Conservation (phyloP, 2,329 filamentous ascomycete species). For the Aphanoascus verrucosus region DNA sequence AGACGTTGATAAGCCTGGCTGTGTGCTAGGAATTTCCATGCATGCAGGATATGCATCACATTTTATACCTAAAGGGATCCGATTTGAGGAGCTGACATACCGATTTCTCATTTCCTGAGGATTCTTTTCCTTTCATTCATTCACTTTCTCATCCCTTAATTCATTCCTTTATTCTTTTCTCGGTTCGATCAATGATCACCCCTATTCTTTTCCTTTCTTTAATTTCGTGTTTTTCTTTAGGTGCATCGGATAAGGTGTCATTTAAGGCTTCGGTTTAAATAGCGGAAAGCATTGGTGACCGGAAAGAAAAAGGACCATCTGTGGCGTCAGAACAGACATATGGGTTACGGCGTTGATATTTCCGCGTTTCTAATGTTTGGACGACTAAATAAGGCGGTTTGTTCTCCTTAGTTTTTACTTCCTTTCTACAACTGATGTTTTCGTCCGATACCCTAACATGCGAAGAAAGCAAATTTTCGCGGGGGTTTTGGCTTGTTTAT, state of each 20-base stretch:
- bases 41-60: background rate
- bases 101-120: background rate
- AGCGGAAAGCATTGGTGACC: background rate
- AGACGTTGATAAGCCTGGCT: constrained; percentile 7
- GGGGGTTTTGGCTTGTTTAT: background rate
- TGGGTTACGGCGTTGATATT: background rate
- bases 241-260: constrained; percentile 10
- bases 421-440: background rate
- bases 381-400: background rate
- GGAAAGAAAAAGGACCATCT: background rate
- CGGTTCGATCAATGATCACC: too few species aligned
- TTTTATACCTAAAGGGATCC: background rate
- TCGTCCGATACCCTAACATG: background rate
- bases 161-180: background rate
- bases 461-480: background rate
- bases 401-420: background rate
- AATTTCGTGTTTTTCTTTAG: background rate
- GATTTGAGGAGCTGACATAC: too few species aligned
- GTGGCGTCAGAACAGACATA: background rate
- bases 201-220: background rate
- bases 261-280: constrained; percentile 3
- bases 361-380: background rate
- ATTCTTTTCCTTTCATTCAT: background rate
- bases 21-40: background rate
- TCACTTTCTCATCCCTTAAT: background rate